Evolutionary conservation across 257 asterid species (phyloP), one percentile per base, ranked within the genome.

Genomic region (Salvia splendens): DNA sequence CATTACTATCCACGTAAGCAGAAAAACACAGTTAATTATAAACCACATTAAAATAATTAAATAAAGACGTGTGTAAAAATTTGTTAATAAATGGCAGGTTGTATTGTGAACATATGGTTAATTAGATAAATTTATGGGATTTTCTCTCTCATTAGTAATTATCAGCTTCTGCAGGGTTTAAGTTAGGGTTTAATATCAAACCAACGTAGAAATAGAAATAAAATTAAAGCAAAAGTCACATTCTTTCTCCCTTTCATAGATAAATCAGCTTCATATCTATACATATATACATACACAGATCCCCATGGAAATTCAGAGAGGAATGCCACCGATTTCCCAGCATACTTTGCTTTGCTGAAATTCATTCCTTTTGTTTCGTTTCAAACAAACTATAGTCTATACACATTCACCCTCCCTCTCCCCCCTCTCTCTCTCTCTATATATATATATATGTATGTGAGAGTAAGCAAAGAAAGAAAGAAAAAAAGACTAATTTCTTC

Each of bases 321-420:
- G 83, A 74, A 70, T 82, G 80, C 83, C 65, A 77, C 88, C 85
- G 73, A 77, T 46, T 77, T 70, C 80, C 84, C 92, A 84, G 87
- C 96, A 88, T 75, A 24, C 67, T 86, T 83, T 75, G 79, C 79
- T 84, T 81, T 69, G 82, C 75, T 82, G 68, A 83, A 78, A 56
- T 78, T 84, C 95, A 81, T 86, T 88, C 96, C 66, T 85, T 88
- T 82, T 88, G 96, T 74, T 88, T 84, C 71, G 74, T 79, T 81
- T 77, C 38, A 75, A 76, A 80, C 80, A 74, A 75, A 50, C 74
- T 16, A n/a, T n/a, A n/a, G n/a, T n/a, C n/a, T n/a, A 60, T 73
- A 59, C 62, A 57, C 45, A 68, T 17, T 11, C 11, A 16, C 0
- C 33, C 2, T 24, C 30, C 2, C 30, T 24, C 30, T 24, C 30